Evolutionary conservation across 225 moss, liverwort and hornwort species (phyloP).

Genomic region (Physcomitrellopsis africana): DNA sequence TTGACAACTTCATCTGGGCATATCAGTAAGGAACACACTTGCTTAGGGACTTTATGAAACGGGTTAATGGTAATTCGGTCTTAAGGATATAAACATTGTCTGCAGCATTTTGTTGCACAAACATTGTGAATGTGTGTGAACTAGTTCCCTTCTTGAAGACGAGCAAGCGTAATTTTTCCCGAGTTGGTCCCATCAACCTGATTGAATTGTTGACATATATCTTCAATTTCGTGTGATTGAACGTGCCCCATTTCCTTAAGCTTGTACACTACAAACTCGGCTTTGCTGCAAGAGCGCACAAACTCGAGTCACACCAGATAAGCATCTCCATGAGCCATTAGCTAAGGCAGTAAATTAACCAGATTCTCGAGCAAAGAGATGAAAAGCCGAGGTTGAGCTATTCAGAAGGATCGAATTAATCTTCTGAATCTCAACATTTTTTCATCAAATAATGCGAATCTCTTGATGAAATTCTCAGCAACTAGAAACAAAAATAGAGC

Average conservation of each 20-base stretch:
- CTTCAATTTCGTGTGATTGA: constrained; percentile 40
- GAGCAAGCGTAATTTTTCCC: constrained; percentile 77
- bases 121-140: background rate
- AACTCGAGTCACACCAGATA: too few relatives aligned
- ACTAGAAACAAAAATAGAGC: too few relatives aligned
- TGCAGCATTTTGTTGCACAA: background rate
- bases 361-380: too few relatives aligned
- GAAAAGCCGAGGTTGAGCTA: too few relatives aligned
- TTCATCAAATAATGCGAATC: too few relatives aligned
- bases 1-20: background rate
- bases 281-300: constrained; percentile 54
- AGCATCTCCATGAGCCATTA: too few relatives aligned
- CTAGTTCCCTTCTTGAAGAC: constrained; percentile 61
- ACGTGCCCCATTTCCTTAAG: constrained; percentile 78
- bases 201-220: constrained; percentile 71
- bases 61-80: too few relatives aligned
- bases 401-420: too few relatives aligned
- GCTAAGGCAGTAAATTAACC: background rate
- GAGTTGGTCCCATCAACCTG: constrained; percentile 53
- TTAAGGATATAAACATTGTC: background rate
- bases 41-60: background rate
- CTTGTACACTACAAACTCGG: constrained; percentile 86
- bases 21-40: background rate
- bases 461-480: too few relatives aligned
- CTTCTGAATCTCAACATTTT: too few relatives aligned